Conservation (phyloP, 768 basidiomycete genomes). For the Clitopilus passeckerianus region DNA sequence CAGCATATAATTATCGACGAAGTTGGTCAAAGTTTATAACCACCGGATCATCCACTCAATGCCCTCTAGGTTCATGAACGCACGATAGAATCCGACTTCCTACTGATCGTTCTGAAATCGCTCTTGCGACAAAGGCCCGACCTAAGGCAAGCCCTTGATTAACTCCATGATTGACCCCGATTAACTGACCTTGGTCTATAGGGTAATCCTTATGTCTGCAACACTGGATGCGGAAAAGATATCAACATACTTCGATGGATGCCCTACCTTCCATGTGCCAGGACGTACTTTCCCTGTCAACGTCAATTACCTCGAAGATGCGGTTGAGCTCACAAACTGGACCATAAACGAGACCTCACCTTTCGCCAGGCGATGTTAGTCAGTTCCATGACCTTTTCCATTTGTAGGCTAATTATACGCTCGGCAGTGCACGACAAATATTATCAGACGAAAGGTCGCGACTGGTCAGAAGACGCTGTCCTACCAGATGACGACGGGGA, state of each 20-base stretch:
- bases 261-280: constrained; percentile 82
- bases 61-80: constrained; percentile 83
- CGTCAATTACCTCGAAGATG: constrained; percentile 84
- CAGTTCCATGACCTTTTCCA: not conserved
- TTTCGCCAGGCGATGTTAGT: constrained; percentile 69
- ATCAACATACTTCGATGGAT: constrained; percentile 81
- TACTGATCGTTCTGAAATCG: constrained; percentile 88
- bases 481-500: constrained; percentile 67
- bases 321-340: constrained; percentile 79
- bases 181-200: constrained; percentile 19
- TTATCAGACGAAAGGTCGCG: constrained; percentile 48
- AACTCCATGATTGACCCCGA: not conserved
- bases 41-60: not conserved
- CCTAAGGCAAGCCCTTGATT: constrained; percentile 56
- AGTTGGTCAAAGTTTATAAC: constrained; percentile 30
- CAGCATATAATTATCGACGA: constrained; percentile 97
- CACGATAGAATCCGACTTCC: constrained; percentile 95
- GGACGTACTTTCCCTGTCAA: constrained; percentile 95
- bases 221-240: constrained; percentile 92
- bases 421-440: constrained; percentile 57
- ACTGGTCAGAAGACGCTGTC: constrained; percentile 76
- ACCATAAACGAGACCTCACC: constrained; percentile 73
- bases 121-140: constrained; percentile 71
- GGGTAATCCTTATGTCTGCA: constrained; percentile 95
- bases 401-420: constrained; percentile 1